Evolutionary conservation across 306 rosid genomes (phyloP), one percentile per base, ranked within the genome.

Genomic region (Glycyrrhiza uralensis): DNA sequence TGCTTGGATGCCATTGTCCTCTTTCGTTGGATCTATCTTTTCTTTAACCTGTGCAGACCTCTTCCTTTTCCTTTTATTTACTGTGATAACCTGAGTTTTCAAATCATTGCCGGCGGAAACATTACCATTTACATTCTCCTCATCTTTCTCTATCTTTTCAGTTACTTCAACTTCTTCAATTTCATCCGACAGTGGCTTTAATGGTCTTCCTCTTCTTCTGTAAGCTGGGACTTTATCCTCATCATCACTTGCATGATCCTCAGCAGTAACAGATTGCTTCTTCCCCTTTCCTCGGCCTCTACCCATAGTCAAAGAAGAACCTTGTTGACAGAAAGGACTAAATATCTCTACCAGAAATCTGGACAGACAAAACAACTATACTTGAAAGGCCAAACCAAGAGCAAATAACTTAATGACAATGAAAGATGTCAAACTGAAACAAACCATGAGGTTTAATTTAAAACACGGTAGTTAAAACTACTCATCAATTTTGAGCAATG

Each of bases 251-350:
- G 72, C 87, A 65, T 80, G 75, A 70, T 85, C 89, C 72, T 90
- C 78, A 33, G 78, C 76, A 41, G 62, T 74, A 70, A 58, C 78
- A 36, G 83, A 42, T 76, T 81, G 87, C 59, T 84, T 90, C 89
- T 87, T 90, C 66, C 87, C 93, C 59, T 87, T 87, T 66, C 93
- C 91, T 67, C 89, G 79, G 45, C 89, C 89, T 84, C 92, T 85
- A 58, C 86, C 96, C 91, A 90, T 90, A 9, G 64, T 45, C 15
- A 51, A 78, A 70, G 71, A 66, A 38, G 71, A 66, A 38, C 65
- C 66, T 63, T 2, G 39, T 19, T 56, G 65, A 38, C 55, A 70
- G 58, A 76, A 47, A 38, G 76, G 45, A 59, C 81, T 47, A 46
- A 52, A 52, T 41, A 62, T 55, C 71, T 67, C 73, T 55, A 50